Base-by-base conservation (phyloP, 1,284 basidiomycete genomes). In the Leccinum glutinopallens region DNA sequence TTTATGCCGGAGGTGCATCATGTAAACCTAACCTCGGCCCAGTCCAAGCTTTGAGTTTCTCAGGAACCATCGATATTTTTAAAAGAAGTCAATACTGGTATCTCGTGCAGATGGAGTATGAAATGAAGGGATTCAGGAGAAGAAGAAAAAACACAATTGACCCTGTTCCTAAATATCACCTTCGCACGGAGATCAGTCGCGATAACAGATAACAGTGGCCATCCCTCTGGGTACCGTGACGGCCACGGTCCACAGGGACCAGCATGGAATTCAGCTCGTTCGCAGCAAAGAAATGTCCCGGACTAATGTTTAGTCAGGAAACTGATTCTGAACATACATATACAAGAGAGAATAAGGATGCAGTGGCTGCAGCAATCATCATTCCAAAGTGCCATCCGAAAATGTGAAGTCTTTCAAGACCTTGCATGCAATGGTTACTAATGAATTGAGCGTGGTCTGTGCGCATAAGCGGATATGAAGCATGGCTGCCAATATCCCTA, bases 311-410 rank as follows among this genome's bases (percentile, higher is more conserved):
- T 8, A 33, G 19, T 41, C 29, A 41, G 19, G 17, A 7, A n/a
- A 5, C 35, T 37, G 19, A 37, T 5, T 13, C 13, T 57, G 12
- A 22, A 53, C 49, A 53, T 53, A 22, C 15, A 41, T 41, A 41
- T 41, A 13, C 33, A 56, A n/a, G 32, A 19, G 13, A 43, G 8
- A 22, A 19, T 39, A 68, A 37, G 0, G 74, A 57, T 12, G 51
- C 49, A 1, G 68, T 17, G 0, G 78, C 68, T 25, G 72, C 68
- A 8, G 64, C 59, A 25, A 82, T 9, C 19, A 63, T 53, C 0
- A 72, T 65, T 6, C 81, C 81, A 72, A 68, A 1, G 77, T 78
- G 1, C 82, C 82, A 59, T 83, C 77, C 3, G 78, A 78, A 63
- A 83, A 78, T 0, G 73, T 78, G 63, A 75, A 78, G 6, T 78